Evolutionary conservation across 192 early-diverging fungal genomes (phyloP).

Genomic region (Rhizoclosmatium sp.): DNA sequence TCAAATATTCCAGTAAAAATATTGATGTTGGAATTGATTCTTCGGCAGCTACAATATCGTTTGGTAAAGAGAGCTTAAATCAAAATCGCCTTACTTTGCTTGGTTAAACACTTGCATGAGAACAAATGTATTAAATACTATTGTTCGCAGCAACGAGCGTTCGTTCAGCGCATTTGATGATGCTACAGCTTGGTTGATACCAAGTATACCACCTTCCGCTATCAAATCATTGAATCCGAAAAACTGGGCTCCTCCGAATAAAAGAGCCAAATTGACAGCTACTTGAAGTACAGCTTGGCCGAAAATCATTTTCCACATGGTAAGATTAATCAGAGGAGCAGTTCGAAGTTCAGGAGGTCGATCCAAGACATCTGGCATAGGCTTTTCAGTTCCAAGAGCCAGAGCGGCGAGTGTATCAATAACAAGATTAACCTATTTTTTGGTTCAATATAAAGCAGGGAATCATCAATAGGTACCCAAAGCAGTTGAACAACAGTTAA

Average conservation of each 20-base stretch:
- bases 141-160: conserved; percentile 58
- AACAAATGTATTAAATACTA: conserved; percentile 94
- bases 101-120: conserved; percentile 90
- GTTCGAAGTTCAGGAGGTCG: conserved; percentile 77
- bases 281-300: conserved; percentile 93
- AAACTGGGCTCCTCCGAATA: conserved; percentile 24
- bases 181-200: background rate
- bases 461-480: conserved; percentile 80
- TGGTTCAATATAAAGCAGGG: conserved; percentile 80
- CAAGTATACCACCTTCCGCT: conserved; percentile 30
- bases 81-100: conserved; percentile 63
- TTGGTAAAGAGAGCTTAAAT: conserved; percentile 52
- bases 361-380: conserved; percentile 80
- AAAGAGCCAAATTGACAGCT: conserved; percentile 62
- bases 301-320: conserved; percentile 93
- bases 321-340: conserved; percentile 80
- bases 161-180: background rate
- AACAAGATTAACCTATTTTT: conserved; percentile 76
- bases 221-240: conserved; percentile 34
- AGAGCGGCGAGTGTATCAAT: conserved; percentile 93
- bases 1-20: conserved; percentile 45
- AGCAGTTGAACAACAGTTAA: conserved; percentile 91
- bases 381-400: conserved; percentile 89
- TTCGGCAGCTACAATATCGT: conserved; percentile 35
- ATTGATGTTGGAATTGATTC: conserved; percentile 45